A percentile compares a stretch with the other conserved stretches of the same genome.
Conservation (phyloP, 768 basidiomycete genomes). For the Roridomyces roridus region DNA sequence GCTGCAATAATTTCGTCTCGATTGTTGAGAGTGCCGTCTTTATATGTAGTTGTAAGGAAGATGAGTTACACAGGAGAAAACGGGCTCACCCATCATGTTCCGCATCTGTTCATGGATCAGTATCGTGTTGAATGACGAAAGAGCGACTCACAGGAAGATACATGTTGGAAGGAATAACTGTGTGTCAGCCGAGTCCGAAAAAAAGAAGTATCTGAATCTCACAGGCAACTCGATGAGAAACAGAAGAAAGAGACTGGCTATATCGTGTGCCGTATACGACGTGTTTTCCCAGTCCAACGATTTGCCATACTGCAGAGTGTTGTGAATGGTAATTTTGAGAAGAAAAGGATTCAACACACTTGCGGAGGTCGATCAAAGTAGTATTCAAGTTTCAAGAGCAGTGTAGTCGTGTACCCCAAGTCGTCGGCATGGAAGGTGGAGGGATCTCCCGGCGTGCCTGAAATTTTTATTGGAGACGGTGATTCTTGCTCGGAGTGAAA, state of each 20-base stretch:
- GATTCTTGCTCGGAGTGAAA: constrained; percentile 25
- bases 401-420: constrained; percentile 95
- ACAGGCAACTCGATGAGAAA: constrained; percentile 98
- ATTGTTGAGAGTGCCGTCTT: constrained; percentile 39
- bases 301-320: constrained; percentile 84
- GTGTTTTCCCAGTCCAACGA: constrained; percentile 88
- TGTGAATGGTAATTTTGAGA: neutral
- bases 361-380: constrained; percentile 88
- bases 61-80: too few relatives aligned
- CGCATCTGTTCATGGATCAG: constrained; percentile 63
- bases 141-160: constrained; percentile 79
- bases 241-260: constrained; percentile 93
- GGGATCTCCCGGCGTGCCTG: constrained; percentile 93
- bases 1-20: constrained; percentile 75
- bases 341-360: constrained; percentile 25
- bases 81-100: constrained; percentile 65
- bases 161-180: constrained; percentile 90
- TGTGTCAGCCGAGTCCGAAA: constrained; percentile 64
- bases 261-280: constrained; percentile 94
- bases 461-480: neutral
- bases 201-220: neutral
- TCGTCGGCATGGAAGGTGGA: constrained; percentile 85
- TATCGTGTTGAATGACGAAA: constrained; percentile 19
- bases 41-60: too few relatives aligned
- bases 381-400: constrained; percentile 95